Percentiles rank a stretch among this genome's conserved stretches.
phyloP scores from a whole-genome alignment of 228 moss, liverwort and hornwort species.

The Sphagnum magellanicum region DNA sequence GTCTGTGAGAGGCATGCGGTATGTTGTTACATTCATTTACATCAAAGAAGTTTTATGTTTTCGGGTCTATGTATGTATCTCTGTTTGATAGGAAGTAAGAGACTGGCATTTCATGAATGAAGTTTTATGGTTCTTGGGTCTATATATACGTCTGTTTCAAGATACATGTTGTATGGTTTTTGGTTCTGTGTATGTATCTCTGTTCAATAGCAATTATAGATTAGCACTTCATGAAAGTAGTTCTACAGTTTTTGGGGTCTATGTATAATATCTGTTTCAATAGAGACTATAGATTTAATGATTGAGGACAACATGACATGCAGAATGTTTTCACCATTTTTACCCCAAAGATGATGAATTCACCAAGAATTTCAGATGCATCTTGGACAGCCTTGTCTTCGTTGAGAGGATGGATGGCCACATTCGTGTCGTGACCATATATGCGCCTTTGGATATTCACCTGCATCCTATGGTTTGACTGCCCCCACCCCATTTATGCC shows the following conservation, averaged over 20 bases:
- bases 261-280: not conserved
- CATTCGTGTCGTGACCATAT: constrained; percentile 84
- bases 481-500: constrained; percentile 9
- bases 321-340: not conserved
- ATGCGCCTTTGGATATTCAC: constrained; percentile 94
- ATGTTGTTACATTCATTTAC: no score
- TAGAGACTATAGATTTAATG: not conserved
- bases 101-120: not conserved
- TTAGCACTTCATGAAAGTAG: not conserved
- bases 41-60: not conserved
- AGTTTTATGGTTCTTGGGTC: not conserved
- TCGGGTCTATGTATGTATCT: not conserved
- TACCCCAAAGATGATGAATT: constrained; percentile 74
- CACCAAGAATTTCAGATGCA: constrained; percentile 89
- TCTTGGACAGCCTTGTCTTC: constrained; percentile 95
- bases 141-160: no score
- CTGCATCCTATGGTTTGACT: constrained; percentile 93
- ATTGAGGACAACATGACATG: not conserved
- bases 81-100: not conserved
- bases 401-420: constrained; percentile 84
- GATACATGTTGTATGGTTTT: no score
- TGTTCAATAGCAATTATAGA: not conserved
- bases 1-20: no score
- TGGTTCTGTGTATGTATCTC: not conserved
- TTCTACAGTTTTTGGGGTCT: not conserved